These are phyloP conservation scores for Neurospora sp. DNA, from an alignment of 495 filamentous ascomycete species.

Conservation along the genomic window DNA sequence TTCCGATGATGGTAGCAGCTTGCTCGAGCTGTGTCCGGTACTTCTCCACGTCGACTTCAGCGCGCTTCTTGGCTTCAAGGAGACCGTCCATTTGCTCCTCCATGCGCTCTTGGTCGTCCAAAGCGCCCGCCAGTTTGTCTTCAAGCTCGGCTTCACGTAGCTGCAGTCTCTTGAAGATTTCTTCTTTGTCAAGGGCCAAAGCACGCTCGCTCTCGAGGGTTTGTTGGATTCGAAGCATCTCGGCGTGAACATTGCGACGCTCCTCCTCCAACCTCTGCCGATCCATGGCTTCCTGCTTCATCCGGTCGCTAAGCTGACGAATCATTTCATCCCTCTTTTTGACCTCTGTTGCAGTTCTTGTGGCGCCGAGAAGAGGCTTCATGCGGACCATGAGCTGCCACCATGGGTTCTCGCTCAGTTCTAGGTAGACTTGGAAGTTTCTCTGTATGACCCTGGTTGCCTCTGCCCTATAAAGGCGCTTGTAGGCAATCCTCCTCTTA, in stretches of 20 bases:
- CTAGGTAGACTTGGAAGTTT: constrained; percentile 81
- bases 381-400: constrained; percentile 93
- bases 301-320: constrained; percentile 68
- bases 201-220: constrained; percentile 91
- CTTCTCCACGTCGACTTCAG: constrained; percentile 73
- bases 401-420: constrained; percentile 88
- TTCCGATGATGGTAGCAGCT: constrained; percentile 74
- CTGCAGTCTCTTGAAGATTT: constrained; percentile 94
- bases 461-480: constrained; percentile 86
- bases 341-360: constrained; percentile 79
- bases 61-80: constrained; percentile 78
- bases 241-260: constrained; percentile 71
- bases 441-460: constrained; percentile 90
- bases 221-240: constrained; percentile 82
- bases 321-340: constrained; percentile 94
- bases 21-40: constrained; percentile 80
- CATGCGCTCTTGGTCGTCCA: constrained; percentile 88
- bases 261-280: constrained; percentile 85
- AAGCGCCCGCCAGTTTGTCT: constrained; percentile 86
- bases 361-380: constrained; percentile 89
- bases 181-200: constrained; percentile 92
- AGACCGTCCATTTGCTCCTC: constrained; percentile 89
- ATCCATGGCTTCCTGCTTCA: constrained; percentile 64
- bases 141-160: constrained; percentile 75
- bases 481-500: constrained; percentile 78